A percentile compares a stretch with the other conserved stretches of the same genome.
These are phyloP conservation scores for Auricularia cornea DNA, from an alignment of 768 basidiomycete genomes.

Conservation along the genomic window DNA sequence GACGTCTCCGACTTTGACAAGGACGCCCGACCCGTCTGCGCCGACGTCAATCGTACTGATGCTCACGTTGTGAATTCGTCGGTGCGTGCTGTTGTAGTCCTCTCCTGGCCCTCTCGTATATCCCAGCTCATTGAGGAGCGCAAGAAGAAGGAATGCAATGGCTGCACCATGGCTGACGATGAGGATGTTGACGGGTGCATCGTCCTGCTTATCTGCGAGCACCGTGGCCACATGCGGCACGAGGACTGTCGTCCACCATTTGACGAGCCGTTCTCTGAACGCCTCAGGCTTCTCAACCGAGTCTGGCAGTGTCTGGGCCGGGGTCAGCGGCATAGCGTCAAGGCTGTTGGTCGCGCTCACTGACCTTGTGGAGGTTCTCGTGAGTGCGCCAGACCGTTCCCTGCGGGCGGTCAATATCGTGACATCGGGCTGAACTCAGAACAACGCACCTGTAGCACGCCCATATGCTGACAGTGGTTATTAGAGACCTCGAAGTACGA, in stretches of 20 bases:
- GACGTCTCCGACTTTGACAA: constrained; percentile 48
- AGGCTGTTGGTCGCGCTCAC: neutral
- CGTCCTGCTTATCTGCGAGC: constrained; percentile 10
- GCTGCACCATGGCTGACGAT: constrained; percentile 61
- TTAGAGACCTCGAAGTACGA: neutral
- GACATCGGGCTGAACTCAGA: no score
- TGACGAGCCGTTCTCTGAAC: constrained; percentile 41
- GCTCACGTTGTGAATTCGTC: constrained; percentile 39
- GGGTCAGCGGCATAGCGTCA: constrained; percentile 8
- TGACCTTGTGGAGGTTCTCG: neutral
- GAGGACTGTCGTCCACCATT: constrained; percentile 56
- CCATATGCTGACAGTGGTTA: constrained; percentile 40
- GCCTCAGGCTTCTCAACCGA: constrained; percentile 32
- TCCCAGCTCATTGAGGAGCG: constrained; percentile 25
- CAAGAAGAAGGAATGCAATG: constrained; percentile 27
- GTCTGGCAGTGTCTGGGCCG: constrained; percentile 13
- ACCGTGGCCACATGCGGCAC: constrained; percentile 15
- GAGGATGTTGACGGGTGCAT: constrained; percentile 37
- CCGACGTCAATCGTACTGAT: constrained; percentile 53
- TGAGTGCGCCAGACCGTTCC: neutral
- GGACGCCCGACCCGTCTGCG: constrained; percentile 25
- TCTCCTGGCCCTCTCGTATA: constrained; percentile 24
- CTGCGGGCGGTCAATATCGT: no score
- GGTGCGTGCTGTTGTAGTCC: constrained; percentile 18
- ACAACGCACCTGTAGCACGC: constrained; percentile 41